Conservation (phyloP, 345 rosid species). For the Trapa bicornis region DNA sequence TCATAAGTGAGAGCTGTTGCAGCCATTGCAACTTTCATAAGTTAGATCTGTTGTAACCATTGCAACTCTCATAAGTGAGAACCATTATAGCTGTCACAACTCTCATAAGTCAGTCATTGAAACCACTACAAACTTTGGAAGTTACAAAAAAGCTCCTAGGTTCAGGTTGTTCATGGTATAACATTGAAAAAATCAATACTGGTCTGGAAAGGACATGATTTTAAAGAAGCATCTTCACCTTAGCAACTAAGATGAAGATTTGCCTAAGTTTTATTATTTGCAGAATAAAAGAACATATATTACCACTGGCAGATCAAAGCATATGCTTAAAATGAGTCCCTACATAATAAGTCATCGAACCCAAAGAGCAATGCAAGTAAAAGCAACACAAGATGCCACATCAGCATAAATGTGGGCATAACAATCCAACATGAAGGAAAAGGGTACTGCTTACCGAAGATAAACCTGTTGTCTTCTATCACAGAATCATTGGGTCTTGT, state of each 20-base stretch:
- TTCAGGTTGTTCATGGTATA: no score
- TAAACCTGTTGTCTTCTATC: constrained; percentile 62
- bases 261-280: not conserved
- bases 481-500: constrained; percentile 72
- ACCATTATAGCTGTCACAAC: no score
- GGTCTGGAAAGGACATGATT: no score
- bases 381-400: not conserved
- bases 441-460: constrained; percentile 43
- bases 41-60: no score
- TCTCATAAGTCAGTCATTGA: no score
- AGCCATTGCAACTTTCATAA: no score
- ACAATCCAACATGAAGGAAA: not conserved
- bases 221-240: no score
- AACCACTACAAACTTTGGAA: no score
- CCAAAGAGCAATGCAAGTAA: not conserved
- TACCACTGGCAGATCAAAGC: not conserved
- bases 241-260: not conserved
- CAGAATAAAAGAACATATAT: not conserved
- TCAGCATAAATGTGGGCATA: not conserved
- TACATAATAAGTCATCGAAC: not conserved
- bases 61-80: no score
- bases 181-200: no score
- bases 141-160: no score
- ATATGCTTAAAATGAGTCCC: not conserved
- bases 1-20: no score